A percentile compares a stretch with the other conserved stretches of the same genome.
Conservation (phyloP, 1,284 basidiomycete species). For the Ceratobasidium sp. region DNA sequence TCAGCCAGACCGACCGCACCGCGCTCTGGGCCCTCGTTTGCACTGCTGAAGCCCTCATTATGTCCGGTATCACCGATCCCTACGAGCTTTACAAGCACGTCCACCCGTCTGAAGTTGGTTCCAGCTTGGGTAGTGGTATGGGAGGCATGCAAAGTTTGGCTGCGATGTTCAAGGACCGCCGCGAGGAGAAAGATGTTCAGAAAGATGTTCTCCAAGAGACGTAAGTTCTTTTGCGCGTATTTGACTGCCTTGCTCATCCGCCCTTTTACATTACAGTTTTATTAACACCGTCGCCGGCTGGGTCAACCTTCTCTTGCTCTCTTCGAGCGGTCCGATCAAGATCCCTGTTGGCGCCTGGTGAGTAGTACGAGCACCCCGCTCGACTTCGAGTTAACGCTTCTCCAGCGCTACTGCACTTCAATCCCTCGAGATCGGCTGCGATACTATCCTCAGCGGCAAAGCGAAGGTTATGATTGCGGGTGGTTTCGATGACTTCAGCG, state of each 20-base stretch:
- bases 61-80: conserved; percentile 97
- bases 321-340: conserved; percentile 97
- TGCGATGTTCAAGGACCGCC: conserved; percentile 98
- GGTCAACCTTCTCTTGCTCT: conserved; percentile 94
- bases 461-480: conserved; percentile 99
- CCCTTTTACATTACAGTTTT: conserved; percentile 68
- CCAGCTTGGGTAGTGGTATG: conserved; percentile 95
- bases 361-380: conserved; percentile 52
- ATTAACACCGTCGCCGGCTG: conserved; percentile 99
- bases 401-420: conserved; percentile 93
- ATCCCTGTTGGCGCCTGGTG: conserved; percentile 98
- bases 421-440: conserved; percentile 97
- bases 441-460: conserved; percentile 94
- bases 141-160: conserved; percentile 91
- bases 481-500: conserved; percentile 97
- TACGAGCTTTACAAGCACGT: conserved; percentile 97
- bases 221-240: conserved; percentile 63
- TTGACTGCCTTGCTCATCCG: conserved; percentile 34
- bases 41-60: conserved; percentile 95
- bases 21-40: conserved; percentile 97
- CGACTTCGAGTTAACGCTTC: conserved; percentile 10
- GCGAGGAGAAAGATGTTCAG: conserved; percentile 97
- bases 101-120: conserved; percentile 96
- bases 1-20: conserved; percentile 94
- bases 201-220: conserved; percentile 99